Evolutionary conservation across 306 rosid species (phyloP).

Genomic region (Sophora flavescens): DNA sequence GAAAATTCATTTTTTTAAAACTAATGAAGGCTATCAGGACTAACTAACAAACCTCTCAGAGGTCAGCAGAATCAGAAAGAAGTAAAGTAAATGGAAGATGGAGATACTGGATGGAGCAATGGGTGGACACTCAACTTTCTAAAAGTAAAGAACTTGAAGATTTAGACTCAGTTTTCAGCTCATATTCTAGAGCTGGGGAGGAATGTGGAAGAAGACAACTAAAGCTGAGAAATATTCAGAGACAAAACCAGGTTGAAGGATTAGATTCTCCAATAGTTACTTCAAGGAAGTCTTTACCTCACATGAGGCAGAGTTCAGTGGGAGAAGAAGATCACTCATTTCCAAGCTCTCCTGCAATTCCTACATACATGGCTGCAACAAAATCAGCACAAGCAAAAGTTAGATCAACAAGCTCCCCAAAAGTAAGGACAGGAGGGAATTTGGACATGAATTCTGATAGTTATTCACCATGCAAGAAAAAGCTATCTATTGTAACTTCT

Average conservation of each 20-base stretch:
- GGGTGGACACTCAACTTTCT: conserved; percentile 93
- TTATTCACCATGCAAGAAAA: conserved; percentile 84
- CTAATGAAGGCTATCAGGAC: conserved; percentile 7
- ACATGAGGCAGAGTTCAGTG: conserved; percentile 63
- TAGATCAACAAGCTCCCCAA: conserved; percentile 81
- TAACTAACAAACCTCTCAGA: conserved; percentile 57
- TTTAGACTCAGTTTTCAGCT: conserved; percentile 67
- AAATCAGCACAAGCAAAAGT: conserved; percentile 85
- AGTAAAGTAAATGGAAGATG: conserved; percentile 81
- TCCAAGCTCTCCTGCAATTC: conserved; percentile 75
- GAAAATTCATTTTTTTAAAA: no score
- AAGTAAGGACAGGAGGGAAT: conserved; percentile 56
- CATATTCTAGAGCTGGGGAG: conserved; percentile 53
- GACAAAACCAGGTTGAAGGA: conserved; percentile 49
- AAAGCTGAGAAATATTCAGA: conserved; percentile 50
- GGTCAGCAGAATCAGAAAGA: conserved; percentile 87
- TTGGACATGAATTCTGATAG: conserved; percentile 64
- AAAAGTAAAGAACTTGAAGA: conserved; percentile 94
- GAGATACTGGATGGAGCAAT: conserved; percentile 94
- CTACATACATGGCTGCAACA: conserved; percentile 95
- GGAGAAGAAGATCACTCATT: conserved; percentile 67
- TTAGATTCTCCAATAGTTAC: conserved; percentile 59
- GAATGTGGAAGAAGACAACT: conserved; percentile 54
- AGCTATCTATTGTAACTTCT: conserved; percentile 62
- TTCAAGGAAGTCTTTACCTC: conserved; percentile 55